phyloP scores from a whole-genome alignment of 768 basidiomycete species.

The Hortiboletus campestris region DNA sequence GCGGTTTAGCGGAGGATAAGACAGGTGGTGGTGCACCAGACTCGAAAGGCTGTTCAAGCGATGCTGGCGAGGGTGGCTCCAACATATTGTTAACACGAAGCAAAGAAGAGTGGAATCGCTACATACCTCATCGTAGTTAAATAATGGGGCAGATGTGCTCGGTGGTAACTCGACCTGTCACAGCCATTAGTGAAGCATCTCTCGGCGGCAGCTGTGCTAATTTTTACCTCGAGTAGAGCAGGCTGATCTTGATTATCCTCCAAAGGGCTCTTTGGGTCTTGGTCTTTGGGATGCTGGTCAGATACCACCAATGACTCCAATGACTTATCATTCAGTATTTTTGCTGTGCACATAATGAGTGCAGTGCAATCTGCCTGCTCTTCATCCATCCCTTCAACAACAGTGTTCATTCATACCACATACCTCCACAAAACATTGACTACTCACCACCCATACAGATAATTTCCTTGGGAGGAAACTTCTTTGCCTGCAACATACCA shows the following conservation, averaged over 20 bases:
- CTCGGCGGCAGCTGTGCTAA: rapidly evolving
- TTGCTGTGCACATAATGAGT: too few species aligned
- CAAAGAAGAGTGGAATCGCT: neutral
- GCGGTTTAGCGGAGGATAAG: neutral
- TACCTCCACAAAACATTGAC: too few species aligned
- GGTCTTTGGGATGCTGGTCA: too few species aligned
- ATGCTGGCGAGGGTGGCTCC: neutral
- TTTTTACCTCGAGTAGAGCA: neutral
- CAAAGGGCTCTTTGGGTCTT: too few species aligned
- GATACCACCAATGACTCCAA: too few species aligned
- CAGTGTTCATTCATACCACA: too few species aligned
- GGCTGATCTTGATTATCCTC: neutral
- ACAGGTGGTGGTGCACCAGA: neutral
- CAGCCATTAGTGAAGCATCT: neutral
- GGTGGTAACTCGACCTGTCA: neutral
- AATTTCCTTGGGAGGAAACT: too few species aligned
- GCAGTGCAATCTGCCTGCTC: too few species aligned
- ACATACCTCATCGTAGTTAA: neutral
- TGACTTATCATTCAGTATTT: too few species aligned
- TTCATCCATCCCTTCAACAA: too few species aligned
- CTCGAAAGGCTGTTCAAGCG: neutral
- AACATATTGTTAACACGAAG: neutral
- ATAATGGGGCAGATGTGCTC: neutral
- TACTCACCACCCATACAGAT: too few species aligned
- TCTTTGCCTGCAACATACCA: too few species aligned